Percentiles rank a stretch among this genome's conserved stretches.
Conservation (phyloP, 1,284 basidiomycete genomes). For the Cryptococcus sp. region DNA sequence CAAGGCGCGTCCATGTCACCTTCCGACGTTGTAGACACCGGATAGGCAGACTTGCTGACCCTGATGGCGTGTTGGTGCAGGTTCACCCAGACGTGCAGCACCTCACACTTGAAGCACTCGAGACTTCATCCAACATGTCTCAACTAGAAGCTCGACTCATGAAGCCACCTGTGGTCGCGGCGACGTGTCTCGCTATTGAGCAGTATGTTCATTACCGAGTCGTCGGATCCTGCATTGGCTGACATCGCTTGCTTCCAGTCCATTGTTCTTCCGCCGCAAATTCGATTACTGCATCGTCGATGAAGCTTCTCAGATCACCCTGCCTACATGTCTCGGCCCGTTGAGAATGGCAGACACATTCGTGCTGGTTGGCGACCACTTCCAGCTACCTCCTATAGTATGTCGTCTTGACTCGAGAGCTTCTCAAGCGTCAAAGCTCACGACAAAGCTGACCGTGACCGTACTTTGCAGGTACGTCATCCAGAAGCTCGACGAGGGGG, state of each 20-base stretch:
- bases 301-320: conserved; percentile 95
- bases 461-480: conserved; percentile 68
- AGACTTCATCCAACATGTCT: conserved; percentile 65
- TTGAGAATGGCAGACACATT: conserved; percentile 87
- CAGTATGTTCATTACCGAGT: conserved; percentile 64
- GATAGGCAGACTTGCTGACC: neutral
- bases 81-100: conserved; percentile 75
- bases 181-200: conserved; percentile 89
- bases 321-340: conserved; percentile 93
- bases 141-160: conserved; percentile 78
- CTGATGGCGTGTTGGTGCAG: conserved; percentile 53
- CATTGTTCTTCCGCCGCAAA: conserved; percentile 75
- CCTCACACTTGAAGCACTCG: conserved; percentile 66
- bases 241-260: conserved; percentile 57
- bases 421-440: neutral
- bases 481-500: conserved; percentile 77
- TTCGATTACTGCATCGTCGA: conserved; percentile 99
- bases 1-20: conserved; percentile 63
- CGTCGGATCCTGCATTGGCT: neutral
- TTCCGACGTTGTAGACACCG: too few species aligned
- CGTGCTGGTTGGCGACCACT: conserved; percentile 94
- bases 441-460: neutral
- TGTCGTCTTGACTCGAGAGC: conserved; percentile 23
- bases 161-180: conserved; percentile 88
- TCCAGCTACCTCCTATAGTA: conserved; percentile 91